Conservation (phyloP, 768 basidiomycete genomes). For the Ephemerocybe angulata region DNA sequence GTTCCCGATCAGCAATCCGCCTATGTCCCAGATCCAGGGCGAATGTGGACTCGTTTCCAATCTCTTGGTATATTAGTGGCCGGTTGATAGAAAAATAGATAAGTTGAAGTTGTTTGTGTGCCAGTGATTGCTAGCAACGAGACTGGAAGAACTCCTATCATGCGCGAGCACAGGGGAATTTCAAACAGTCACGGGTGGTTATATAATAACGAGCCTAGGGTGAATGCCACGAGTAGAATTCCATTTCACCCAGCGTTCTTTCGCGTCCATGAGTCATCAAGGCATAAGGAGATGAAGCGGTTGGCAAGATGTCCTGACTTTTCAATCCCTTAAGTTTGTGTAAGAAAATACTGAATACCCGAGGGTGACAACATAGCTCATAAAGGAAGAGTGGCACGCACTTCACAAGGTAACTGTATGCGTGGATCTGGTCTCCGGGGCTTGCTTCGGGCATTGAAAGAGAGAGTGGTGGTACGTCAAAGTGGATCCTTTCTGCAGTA, state of each 20-base stretch:
- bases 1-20: conserved; percentile 84
- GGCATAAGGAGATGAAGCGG: conserved; percentile 80
- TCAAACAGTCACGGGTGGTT: no score
- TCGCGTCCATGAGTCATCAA: conserved; percentile 86
- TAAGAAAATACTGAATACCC: not conserved
- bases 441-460: conserved; percentile 62
- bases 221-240: conserved; percentile 73
- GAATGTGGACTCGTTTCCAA: no score
- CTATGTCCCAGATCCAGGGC: conserved; percentile 67
- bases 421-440: conserved; percentile 50
- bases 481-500: conserved; percentile 76
- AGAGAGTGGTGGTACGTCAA: conserved; percentile 73
- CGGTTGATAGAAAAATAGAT: no score
- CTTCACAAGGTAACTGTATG: conserved; percentile 68
- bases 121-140: no score
- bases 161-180: no score
- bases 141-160: no score
- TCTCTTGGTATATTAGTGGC: no score
- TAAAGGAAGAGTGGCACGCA: conserved; percentile 65
- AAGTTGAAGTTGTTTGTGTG: no score
- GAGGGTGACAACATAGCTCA: conserved; percentile 50
- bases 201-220: no score
- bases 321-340: conserved; percentile 52
- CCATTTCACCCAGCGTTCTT: conserved; percentile 90
- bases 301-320: conserved; percentile 71